Percentiles rank a stretch among this genome's conserved stretches.
Evolutionary conservation across 169 alveolate species (phyloP).

Genomic region (Babesia caballi): DNA sequence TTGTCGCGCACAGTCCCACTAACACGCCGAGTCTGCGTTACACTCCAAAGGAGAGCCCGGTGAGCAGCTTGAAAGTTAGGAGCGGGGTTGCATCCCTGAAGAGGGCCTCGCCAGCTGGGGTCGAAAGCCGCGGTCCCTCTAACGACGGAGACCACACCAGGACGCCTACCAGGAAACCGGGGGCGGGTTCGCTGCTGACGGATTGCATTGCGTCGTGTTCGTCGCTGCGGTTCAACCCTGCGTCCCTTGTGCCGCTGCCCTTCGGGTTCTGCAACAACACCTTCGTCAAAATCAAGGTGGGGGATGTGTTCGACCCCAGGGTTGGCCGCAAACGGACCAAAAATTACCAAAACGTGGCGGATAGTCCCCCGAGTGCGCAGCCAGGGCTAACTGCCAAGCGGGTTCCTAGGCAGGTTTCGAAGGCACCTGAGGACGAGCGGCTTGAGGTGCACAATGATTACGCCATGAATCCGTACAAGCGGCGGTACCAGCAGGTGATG

Average conservation of each 20-base stretch:
- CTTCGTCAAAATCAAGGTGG: constrained; percentile 42
- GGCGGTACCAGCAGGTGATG: constrained; percentile 28
- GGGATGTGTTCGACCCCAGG: constrained; percentile 40
- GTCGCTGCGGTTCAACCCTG: constrained; percentile 48
- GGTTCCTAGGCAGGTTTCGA: not conserved
- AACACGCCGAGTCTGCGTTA: not conserved
- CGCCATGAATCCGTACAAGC: constrained; percentile 45
- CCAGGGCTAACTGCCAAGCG: not conserved
- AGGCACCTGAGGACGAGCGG: not conserved
- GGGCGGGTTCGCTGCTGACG: not conserved
- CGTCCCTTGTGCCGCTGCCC: constrained; percentile 50
- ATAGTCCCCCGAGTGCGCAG: not conserved
- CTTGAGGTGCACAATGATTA: constrained; percentile 37
- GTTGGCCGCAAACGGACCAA: constrained; percentile 12
- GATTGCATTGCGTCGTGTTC: constrained; percentile 13
- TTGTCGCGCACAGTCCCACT: not conserved
- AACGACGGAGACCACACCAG: not conserved
- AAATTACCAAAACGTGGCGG: not conserved
- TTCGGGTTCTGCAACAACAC: constrained; percentile 50
- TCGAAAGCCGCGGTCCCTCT: not conserved
- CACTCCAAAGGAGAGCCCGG: not conserved
- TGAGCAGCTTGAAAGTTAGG: no score
- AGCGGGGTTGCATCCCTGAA: no score
- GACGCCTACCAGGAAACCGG: constrained; percentile 4
- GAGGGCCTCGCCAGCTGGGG: not conserved